Evolutionary conservation across 1,284 basidiomycete genomes (phyloP), one percentile per base, ranked within the genome.

Genomic region (Rhodotorula sp.): DNA sequence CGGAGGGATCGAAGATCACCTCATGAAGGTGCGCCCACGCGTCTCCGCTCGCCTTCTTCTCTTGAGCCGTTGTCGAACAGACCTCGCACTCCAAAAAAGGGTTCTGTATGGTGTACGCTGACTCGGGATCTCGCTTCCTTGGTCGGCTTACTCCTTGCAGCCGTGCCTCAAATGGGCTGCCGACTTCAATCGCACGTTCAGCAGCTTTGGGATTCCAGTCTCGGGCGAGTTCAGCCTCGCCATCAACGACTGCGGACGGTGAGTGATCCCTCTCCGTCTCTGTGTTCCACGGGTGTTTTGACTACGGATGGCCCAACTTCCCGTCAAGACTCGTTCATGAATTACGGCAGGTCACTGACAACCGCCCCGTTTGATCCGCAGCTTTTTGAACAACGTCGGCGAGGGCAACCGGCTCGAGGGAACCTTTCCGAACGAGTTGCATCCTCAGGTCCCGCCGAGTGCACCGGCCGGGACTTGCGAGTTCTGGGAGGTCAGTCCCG

Each of bases 181-280:
- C 20, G 67, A 72, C 46, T 72, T 70, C 54, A 78, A 79, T 62
- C 58, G 72, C 53, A 78, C 78, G 6, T 54, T 69, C 48, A n/a
- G 62, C 10, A 60, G 62, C 30, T 78, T 78, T 57, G 81, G 81
- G 24, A 65, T 81, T n/a, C 74, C 76, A 14, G 66, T 81, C 54
- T 80, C 76, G 17, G 80, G 80, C 53, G 80, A 81, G 68, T 81
- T 71, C 64, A 75, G 74, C 30, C 64, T 78, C 6, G 79, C 77
- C 10, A 33, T 67, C 6, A 74, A 64, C 46, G 72, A 73, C 45
- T 75, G 74, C 59, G 72, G 74, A 30, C 68, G 62, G 69, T 71
- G 51, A 46, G 69, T 62, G 24, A 2, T 12, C 45, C 7, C 20
- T 22, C 33, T 12, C 1, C 51, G 24, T 20, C 51, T 26, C 7